phyloP scores from a whole-genome alignment of 2,329 filamentous ascomycete species.

The Fusarium brachygibbosum region DNA sequence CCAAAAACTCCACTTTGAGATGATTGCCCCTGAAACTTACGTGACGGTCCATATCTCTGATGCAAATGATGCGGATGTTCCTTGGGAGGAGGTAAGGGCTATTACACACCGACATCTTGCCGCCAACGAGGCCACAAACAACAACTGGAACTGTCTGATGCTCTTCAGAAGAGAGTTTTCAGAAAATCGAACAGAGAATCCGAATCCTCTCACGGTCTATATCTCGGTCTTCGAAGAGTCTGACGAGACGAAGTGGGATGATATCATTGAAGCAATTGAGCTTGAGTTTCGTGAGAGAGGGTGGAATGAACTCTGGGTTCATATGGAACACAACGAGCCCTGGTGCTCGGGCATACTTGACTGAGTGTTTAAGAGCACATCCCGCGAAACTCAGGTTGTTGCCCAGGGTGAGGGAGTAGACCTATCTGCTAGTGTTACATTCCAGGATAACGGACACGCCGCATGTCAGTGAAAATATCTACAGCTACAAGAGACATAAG shows the following conservation, averaged over 20 bases:
- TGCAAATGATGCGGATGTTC: neutral
- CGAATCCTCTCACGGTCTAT: neutral
- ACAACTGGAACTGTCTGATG: neutral
- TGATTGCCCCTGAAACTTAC: constrained; percentile 1
- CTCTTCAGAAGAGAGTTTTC: constrained; percentile 1
- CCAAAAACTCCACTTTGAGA: neutral
- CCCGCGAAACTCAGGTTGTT: neutral
- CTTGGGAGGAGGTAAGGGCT: neutral
- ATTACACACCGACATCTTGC: neutral
- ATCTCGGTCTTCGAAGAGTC: neutral
- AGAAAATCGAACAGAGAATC: neutral
- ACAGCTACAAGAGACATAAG: too few relatives aligned
- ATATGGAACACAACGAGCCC: constrained; percentile 5
- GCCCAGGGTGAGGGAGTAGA: neutral
- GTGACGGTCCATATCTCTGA: neutral
- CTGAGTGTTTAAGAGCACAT: neutral
- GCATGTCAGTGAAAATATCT: too few relatives aligned
- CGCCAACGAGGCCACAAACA: neutral
- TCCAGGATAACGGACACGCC: too few relatives aligned
- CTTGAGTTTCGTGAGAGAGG: neutral
- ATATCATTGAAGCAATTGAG: neutral
- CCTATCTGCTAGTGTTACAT: too few relatives aligned
- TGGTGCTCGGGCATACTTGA: neutral
- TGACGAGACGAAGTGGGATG: constrained; percentile 6
- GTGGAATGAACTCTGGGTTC: constrained; percentile 3